Conservation (phyloP, 805 yeast genomes). For the Wickerhamiella australiensis region DNA sequence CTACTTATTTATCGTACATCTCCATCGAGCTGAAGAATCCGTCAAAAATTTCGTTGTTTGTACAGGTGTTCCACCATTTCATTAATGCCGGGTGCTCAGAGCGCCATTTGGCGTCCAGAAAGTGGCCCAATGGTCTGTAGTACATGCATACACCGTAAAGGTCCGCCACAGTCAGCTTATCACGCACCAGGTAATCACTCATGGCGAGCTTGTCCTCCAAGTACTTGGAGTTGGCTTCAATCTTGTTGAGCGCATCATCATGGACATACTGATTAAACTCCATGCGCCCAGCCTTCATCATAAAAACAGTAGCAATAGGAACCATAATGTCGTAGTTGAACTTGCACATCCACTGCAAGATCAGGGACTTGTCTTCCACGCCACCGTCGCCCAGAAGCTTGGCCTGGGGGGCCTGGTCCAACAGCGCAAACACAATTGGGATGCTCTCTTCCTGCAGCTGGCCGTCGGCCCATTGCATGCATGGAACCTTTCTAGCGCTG, state of each 20-base stretch:
- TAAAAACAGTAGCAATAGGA: conserved; percentile 39
- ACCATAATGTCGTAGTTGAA: conserved; percentile 49
- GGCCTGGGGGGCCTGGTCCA: conserved; percentile 22
- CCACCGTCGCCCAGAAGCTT: conserved; percentile 47
- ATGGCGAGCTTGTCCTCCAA: conserved; percentile 37
- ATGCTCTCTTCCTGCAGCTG: conserved; percentile 10
- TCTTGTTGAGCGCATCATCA: conserved; percentile 35
- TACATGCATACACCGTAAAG: conserved; percentile 39
- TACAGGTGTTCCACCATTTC: conserved; percentile 61
- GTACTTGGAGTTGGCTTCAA: conserved; percentile 33
- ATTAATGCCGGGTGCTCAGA: conserved; percentile 45
- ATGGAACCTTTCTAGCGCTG: conserved; percentile 50
- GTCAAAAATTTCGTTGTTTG: conserved; percentile 36
- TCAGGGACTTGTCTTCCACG: conserved; percentile 47
- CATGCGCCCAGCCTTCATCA: conserved; percentile 46
- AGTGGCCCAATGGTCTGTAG: conserved; percentile 42
- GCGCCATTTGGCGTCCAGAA: conserved; percentile 59
- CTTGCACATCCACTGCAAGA: conserved; percentile 69
- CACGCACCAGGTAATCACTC: conserved; percentile 61
- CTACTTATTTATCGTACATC: background rate
- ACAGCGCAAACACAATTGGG: conserved; percentile 8
- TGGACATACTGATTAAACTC: conserved; percentile 70
- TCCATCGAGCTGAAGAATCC: conserved; percentile 32
- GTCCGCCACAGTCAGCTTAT: conserved; percentile 56
- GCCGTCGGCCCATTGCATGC: conserved; percentile 29